Evolutionary conservation across 2,329 filamentous ascomycete species (phyloP).

Genomic region (Leptographium procerum): DNA sequence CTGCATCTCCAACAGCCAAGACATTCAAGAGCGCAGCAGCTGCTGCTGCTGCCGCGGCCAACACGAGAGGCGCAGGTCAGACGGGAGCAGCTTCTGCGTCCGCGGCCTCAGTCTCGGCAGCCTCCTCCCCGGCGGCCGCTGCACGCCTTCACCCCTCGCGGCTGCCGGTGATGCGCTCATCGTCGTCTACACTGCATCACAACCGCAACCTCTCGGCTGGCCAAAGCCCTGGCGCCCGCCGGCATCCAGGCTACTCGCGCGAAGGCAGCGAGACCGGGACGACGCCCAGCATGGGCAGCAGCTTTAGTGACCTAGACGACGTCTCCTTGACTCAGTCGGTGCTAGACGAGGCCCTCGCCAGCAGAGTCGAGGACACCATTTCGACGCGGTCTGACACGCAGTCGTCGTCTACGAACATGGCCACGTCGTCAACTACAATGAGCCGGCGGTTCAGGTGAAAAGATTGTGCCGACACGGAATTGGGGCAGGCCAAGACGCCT

Average conservation of each 20-base stretch:
- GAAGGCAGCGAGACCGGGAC: slow-evolving; percentile 53
- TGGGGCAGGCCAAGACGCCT: neutral
- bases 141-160: slow-evolving; percentile 6
- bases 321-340: neutral
- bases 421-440: neutral
- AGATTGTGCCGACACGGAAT: neutral
- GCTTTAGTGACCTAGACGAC: slow-evolving; percentile 72
- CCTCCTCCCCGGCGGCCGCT: slow-evolving; percentile 2
- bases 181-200: slow-evolving; percentile 43
- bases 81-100: neutral
- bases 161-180: slow-evolving; percentile 24
- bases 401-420: neutral
- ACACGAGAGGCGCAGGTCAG: neutral
- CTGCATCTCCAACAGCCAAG: slow-evolving; percentile 7
- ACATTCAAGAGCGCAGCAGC: neutral
- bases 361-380: neutral
- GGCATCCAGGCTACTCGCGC: slow-evolving; percentile 33
- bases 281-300: slow-evolving; percentile 72
- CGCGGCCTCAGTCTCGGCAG: neutral
- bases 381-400: neutral
- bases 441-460: neutral
- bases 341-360: slow-evolving; percentile 1
- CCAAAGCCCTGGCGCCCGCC: slow-evolving; percentile 33
- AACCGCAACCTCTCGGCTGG: slow-evolving; percentile 29
- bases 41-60: neutral